A percentile compares a stretch with the other conserved stretches of the same genome.
Conservation (phyloP, 345 rosid genomes). For the Corchorus capsularis region DNA sequence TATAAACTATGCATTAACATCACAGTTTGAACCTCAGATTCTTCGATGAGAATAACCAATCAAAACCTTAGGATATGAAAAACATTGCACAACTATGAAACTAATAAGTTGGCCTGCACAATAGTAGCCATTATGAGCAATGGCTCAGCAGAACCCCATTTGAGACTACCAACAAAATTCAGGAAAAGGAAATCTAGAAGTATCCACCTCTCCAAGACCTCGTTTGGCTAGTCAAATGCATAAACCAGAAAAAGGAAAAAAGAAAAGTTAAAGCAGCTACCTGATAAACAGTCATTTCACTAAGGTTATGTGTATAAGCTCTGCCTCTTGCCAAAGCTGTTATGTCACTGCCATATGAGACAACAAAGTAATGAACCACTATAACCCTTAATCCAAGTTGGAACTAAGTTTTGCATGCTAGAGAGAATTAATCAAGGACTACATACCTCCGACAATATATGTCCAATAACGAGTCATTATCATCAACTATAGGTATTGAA, state of each 20-base stretch:
- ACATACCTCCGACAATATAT: conserved; percentile 69
- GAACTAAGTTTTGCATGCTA: not conserved
- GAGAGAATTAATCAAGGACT: conserved; percentile 3
- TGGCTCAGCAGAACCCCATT: not conserved
- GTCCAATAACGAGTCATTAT: conserved; percentile 66
- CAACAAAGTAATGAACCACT: not conserved
- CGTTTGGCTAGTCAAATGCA: not conserved
- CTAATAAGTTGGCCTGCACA: not conserved
- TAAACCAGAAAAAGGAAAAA: not conserved
- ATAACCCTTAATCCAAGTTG: conserved; percentile 13
- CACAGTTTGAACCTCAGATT: not conserved
- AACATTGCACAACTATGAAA: not conserved
- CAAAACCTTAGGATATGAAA: not conserved
- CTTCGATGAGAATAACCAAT: not conserved
- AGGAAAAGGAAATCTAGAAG: not conserved
- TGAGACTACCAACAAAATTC: not conserved
- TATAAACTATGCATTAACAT: not conserved
- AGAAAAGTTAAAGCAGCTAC: conserved; percentile 24
- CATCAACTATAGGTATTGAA: conserved; percentile 72
- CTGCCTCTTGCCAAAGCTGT: conserved; percentile 75
- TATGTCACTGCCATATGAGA: conserved; percentile 51
- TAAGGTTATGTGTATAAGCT: conserved; percentile 56
- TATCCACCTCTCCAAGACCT: conserved; percentile 4
- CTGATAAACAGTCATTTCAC: conserved; percentile 57
- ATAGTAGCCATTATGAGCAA: not conserved